Evolutionary conservation across 768 basidiomycete species (phyloP), one percentile per base, ranked within the genome.

Genomic region (Leccinum broughii): DNA sequence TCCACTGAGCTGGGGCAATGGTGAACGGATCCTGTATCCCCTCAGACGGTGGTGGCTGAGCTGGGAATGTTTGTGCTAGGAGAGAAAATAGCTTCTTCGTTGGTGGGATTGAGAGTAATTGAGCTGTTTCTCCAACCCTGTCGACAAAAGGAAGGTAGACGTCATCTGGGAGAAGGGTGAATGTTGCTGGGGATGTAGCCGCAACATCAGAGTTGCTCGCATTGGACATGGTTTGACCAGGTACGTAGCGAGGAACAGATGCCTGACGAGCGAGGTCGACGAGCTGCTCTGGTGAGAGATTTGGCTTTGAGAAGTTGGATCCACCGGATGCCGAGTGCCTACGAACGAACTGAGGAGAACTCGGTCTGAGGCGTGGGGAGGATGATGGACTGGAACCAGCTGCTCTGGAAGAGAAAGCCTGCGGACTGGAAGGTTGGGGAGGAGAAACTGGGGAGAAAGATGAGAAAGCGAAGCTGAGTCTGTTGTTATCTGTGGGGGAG

Each of bases 81-180:
- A 93, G 82, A 6, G 87, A 79, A 61, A 93, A 87, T 3, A 94
- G 77, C 61, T 86, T 87, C 61, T 81, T 82, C 58, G 87, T 89
- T 5, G 86, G 90, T 3, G 80, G 84, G 13, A 76, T 80, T 22
- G 81, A 78, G 59, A 95, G 83, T 30, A 97, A 80, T 9, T 83
- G 76, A 4, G 81, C 63, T 1, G 95, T 92, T 68, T 97, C 94
- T 0, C 77, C 74, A 0, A 92, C 83, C 20, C 94, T 86, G 64
- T 95, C 88, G 62, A 95, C 81, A 75, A 94, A 97, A 1, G 94
- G 94, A 14, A 97, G 84, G 65, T 86, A 88, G 32, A 92, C 83
- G 61, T 91, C 86, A 22, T 85, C 84, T 6, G 89, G 89, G 2
- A 94, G 81, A 0, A 85, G 85, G 0, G 89, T 90, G 69, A 93